Evolutionary conservation across 2,329 filamentous ascomycete species (phyloP), one percentile per base, ranked within the genome.

Genomic region (Zopfia rhizophila): DNA sequence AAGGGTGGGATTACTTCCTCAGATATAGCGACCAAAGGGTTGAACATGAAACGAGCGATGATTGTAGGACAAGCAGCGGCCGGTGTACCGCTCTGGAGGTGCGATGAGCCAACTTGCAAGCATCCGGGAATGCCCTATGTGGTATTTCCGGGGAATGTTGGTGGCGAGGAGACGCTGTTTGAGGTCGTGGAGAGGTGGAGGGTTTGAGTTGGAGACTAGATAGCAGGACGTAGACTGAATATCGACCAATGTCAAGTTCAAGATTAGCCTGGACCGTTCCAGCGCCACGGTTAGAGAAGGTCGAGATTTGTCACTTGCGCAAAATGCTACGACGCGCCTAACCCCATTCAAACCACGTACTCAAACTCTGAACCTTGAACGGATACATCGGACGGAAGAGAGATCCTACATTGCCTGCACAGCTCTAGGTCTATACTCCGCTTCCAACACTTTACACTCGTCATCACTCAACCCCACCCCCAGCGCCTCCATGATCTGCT

Each of bases 1-100:
- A 85, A 79, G 63, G 82, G 82, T 0, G 82, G 82, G 7, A 85
- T 85, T 30, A 85, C 83, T 0, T 81, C 78, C 0, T 83, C 80
- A 0, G 82, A 85, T 38, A 79, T 80, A 56, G 82, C 82, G 0
- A 83, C 79, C 0, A 83, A 84, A 39, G 80, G 79, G 0, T 55
- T 86, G 10, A 70, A 68, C 12, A 78, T 85, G 66, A 80, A 79
- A 60, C 70, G 76, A 19, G 82, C 82, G 4, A 75, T 69, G 50
- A 76, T 85, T 27, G 69, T 83, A 1, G 82, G 82, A 0, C 82
- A 85, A 52, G 82, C 82, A 1, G 80, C 81, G 0, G 72, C 80
- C 0, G 82, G 82, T 1, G 80, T 85, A 7, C 82, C 82, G 0
- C 69, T 85, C 1, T 86, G 82, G 83, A 69, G 78, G 35, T 85